Evolutionary conservation across 2,329 filamentous ascomycete genomes (phyloP).

Genomic region (Penicillium sp.): DNA sequence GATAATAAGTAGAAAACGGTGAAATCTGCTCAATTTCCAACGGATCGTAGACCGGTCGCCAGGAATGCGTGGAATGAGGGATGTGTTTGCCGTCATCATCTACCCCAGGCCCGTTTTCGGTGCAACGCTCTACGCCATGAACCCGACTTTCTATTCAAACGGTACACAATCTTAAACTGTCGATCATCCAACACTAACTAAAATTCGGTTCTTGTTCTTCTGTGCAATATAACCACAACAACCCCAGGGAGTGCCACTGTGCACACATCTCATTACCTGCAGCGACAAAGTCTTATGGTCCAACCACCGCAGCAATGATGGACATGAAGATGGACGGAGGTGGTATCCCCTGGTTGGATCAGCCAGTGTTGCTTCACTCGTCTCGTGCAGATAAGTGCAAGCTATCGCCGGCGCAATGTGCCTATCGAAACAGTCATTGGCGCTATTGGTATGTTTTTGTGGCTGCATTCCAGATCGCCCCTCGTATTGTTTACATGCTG

Average conservation of each 20-base stretch:
- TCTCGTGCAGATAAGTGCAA: conserved; percentile 29
- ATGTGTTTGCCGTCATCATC: conserved; percentile 4
- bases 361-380: conserved; percentile 35
- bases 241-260: neutral
- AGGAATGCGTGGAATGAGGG: conserved; percentile 4
- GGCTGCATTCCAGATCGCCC: neutral
- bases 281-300: neutral
- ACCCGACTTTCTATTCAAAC: neutral
- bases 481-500: neutral
- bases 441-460: conserved; percentile 30
- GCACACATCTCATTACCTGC: neutral
- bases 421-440: conserved; percentile 27
- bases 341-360: conserved; percentile 30
- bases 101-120: conserved; percentile 14
- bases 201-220: neutral
- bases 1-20: neutral
- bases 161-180: conserved; percentile 1
- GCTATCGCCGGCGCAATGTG: conserved; percentile 31
- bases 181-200: neutral
- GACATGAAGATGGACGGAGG: conserved; percentile 17
- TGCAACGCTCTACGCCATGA: neutral
- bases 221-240: neutral
- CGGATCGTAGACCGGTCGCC: conserved; percentile 6
- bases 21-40: conserved; percentile 31
- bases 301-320: conserved; percentile 8